Evolutionary conservation across 2,329 filamentous ascomycete species (phyloP).

Genomic region (Cyphellophora attinorum): DNA sequence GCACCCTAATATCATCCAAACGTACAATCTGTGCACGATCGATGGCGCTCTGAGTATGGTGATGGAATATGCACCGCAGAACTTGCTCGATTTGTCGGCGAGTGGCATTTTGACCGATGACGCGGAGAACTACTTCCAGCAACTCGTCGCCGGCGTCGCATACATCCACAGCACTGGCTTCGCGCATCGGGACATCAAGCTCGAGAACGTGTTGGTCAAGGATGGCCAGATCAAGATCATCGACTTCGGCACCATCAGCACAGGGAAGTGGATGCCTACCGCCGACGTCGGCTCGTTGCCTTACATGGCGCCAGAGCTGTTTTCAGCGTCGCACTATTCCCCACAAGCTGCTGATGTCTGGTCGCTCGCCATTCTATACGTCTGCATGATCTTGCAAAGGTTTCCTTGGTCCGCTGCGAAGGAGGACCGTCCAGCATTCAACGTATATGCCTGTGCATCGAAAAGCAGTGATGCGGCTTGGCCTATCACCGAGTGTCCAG

Average conservation of each 20-base stretch:
- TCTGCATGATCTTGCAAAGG: too few species aligned
- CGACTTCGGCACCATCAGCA: constrained; percentile 56
- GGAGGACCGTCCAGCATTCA: too few species aligned
- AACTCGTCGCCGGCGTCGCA: constrained; percentile 69
- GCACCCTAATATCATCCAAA: constrained; percentile 81
- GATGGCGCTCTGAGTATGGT: constrained; percentile 77
- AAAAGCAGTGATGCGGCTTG: too few species aligned
- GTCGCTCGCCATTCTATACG: constrained; percentile 76
- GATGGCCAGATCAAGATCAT: constrained; percentile 82
- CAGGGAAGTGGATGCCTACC: constrained; percentile 46
- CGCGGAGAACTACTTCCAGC: constrained; percentile 79
- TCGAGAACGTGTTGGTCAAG: constrained; percentile 75
- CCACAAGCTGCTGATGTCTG: constrained; percentile 76
- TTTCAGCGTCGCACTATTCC: constrained; percentile 58
- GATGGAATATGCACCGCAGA: constrained; percentile 82
- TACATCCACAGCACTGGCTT: constrained; percentile 79
- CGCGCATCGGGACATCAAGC: constrained; percentile 83
- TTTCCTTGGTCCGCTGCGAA: too few species aligned
- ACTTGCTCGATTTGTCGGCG: constrained; percentile 76
- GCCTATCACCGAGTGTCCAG: too few species aligned
- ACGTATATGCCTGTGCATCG: too few species aligned
- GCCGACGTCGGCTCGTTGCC: constrained; percentile 78
- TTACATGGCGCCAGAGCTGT: constrained; percentile 77
- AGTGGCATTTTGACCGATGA: constrained; percentile 62
- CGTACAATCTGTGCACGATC: constrained; percentile 64